These are phyloP conservation scores for Colletotrichum filicis DNA, from an alignment of 2,329 filamentous ascomycete species.

Conservation along the genomic window DNA sequence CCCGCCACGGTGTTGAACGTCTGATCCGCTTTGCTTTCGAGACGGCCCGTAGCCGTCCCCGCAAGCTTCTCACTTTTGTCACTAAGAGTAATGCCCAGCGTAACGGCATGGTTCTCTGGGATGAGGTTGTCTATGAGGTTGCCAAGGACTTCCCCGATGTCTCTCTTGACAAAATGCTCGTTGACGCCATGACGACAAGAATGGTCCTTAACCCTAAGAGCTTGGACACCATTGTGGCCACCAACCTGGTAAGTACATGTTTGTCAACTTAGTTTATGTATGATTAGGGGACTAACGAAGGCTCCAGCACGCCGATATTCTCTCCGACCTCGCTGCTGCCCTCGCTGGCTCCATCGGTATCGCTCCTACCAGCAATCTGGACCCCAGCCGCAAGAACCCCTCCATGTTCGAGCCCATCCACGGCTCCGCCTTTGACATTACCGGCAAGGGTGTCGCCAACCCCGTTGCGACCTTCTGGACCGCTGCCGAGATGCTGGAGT, in stretches of 20 bases:
- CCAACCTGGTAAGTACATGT: constrained; percentile 59
- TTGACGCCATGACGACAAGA: constrained; percentile 59
- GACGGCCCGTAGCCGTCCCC: constrained; percentile 60
- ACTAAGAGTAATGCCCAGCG: constrained; percentile 75
- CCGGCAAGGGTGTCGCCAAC: constrained; percentile 63
- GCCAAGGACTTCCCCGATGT: constrained; percentile 69
- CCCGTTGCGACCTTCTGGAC: constrained; percentile 67
- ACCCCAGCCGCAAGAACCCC: constrained; percentile 63
- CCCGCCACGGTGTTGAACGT: constrained; percentile 67
- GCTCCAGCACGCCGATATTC: constrained; percentile 63
- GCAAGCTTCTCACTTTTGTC: constrained; percentile 70
- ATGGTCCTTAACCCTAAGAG: constrained; percentile 70
- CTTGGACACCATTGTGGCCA: constrained; percentile 72
- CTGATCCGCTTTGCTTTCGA: constrained; percentile 73
- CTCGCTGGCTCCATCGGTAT: constrained; percentile 77
- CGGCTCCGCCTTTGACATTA: constrained; percentile 65
- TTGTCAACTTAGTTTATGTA: background rate
- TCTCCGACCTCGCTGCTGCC: constrained; percentile 74
- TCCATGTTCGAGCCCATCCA: constrained; percentile 70
- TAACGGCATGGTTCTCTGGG: constrained; percentile 76
- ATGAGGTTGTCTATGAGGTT: constrained; percentile 67
- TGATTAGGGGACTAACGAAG: background rate
- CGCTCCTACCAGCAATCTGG: constrained; percentile 72
- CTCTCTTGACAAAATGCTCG: constrained; percentile 70
- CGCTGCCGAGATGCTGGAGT: constrained; percentile 62